Evolutionary conservation across 1,139 yeast species (phyloP), one percentile per base, ranked within the genome.

Genomic region (Lizanozyma gosingica): DNA sequence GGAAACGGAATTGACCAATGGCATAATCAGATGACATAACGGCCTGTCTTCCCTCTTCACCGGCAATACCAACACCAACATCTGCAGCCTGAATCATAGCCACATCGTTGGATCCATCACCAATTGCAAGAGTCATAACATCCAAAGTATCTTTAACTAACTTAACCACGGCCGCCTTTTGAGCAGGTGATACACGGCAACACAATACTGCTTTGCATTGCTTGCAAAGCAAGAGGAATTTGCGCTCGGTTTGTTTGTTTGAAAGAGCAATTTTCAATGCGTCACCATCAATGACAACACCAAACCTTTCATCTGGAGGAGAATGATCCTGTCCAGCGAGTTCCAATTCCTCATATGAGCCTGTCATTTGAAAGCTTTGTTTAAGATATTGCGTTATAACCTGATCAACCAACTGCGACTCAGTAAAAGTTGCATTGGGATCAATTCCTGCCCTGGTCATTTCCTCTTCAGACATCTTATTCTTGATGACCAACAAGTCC

Each of bases 31-130:
- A 84, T 6, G 95, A 83, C 98, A 92, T 92, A 9, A 82, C 97
- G 14, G 98, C 98, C 60, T 90, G 97, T 39, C 97, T 73, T 50
- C 98, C 98, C 69, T 92, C 98, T 63, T 87, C 95, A 59, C 98
- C 98, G 37, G 96, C 95, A 53, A 92, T 92, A 62, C 98, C 98
- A 38, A 92, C 94, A 51, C 98, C 98, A 32, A 92, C 94, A 63
- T 92, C 94, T 1, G 98, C 98, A 34, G 95, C 88, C 59, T 92
- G 97, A 51, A 92, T 92, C 98, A 92, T 92, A 4, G 97, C 95
- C 46, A 92, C 98, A 64, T 92, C 98, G 57, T 92, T 92, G 35
- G 97, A 94, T 44, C 98, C 98, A 60, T 92, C 98, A 47, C 98
- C 98, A 59, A 92, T 85, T 1, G 97, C 94, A 48, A 92, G 68